A percentile compares a stretch with the other conserved stretches of the same genome.
phyloP scores from a whole-genome alignment of 208 protist species.

The Leishmania major region DNA sequence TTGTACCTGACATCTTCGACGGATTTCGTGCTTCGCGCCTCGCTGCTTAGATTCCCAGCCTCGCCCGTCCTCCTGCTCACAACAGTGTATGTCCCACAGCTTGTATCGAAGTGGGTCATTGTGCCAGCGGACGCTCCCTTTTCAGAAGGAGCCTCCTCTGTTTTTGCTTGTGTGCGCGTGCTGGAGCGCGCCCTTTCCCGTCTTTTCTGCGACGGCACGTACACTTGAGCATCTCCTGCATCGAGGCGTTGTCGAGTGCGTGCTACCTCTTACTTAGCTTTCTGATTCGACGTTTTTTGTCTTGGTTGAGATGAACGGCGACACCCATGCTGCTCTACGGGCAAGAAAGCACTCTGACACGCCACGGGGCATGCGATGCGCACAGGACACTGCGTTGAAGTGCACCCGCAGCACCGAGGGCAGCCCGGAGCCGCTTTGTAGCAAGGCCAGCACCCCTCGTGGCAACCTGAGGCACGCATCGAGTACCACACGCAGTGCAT shows the following conservation, averaged over 20 bases:
- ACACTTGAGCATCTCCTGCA: background rate
- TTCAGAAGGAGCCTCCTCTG: background rate
- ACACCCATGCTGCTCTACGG: too few relatives aligned
- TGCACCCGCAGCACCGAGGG: too few relatives aligned
- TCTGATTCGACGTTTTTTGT: background rate
- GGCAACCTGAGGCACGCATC: background rate
- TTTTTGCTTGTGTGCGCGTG: background rate
- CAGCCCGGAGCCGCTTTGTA: background rate
- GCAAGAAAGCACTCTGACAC: background rate
- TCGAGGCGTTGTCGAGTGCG: background rate
- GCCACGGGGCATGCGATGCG: too few relatives aligned
- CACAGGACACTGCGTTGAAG: background rate
- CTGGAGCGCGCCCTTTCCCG: background rate
- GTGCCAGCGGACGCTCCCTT: too few relatives aligned
- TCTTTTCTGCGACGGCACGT: background rate
- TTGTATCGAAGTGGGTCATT: too few relatives aligned
- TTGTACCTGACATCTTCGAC: background rate
- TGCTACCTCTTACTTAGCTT: background rate
- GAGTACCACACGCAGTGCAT: background rate
- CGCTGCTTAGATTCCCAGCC: background rate
- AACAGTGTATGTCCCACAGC: too few relatives aligned
- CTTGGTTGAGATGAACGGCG: background rate
- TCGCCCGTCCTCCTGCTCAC: background rate
- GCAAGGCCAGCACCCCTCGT: background rate
- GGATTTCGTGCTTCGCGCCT: background rate